Conservation (phyloP, 2,329 filamentous ascomycete genomes). For the Nemania diffusa region DNA sequence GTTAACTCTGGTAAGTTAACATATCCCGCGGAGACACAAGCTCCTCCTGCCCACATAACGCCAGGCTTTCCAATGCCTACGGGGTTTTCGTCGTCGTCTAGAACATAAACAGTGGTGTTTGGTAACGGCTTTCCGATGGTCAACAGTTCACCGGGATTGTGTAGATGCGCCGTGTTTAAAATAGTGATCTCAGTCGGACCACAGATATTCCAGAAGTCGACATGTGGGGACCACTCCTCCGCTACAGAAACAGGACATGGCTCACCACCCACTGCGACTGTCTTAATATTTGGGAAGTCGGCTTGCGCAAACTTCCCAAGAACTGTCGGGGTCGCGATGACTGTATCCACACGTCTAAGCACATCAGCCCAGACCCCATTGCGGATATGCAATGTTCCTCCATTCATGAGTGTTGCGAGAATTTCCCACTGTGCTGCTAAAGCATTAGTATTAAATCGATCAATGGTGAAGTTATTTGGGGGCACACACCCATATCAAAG, state of each 20-base stretch:
- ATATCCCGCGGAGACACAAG: constrained; percentile 66
- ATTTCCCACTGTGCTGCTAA: constrained; percentile 68
- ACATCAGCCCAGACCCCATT: constrained; percentile 61
- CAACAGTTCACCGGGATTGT: constrained; percentile 57
- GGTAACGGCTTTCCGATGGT: constrained; percentile 66
- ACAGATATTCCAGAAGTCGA: constrained; percentile 66
- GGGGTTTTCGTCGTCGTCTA: constrained; percentile 59
- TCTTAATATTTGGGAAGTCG: constrained; percentile 62
- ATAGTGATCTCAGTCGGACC: constrained; percentile 70
- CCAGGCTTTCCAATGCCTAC: constrained; percentile 61
- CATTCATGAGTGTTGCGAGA: constrained; percentile 66
- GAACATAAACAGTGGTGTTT: constrained; percentile 66
- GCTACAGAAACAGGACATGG: constrained; percentile 58
- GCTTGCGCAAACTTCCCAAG: constrained; percentile 60
- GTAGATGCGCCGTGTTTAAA: constrained; percentile 66
- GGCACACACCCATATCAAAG: constrained; percentile 68
- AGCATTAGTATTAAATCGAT: constrained; percentile 22
- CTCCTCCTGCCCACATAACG: constrained; percentile 67
- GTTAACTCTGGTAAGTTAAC: constrained; percentile 64
- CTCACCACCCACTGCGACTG: constrained; percentile 66
- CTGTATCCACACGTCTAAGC: constrained; percentile 60
- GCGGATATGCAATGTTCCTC: constrained; percentile 64
- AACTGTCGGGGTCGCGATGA: constrained; percentile 67
- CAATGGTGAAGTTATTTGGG: constrained; percentile 13
- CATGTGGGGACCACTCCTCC: constrained; percentile 63